Conservation (phyloP, 1,284 basidiomycete genomes). For the Sphagnurus paluster region DNA sequence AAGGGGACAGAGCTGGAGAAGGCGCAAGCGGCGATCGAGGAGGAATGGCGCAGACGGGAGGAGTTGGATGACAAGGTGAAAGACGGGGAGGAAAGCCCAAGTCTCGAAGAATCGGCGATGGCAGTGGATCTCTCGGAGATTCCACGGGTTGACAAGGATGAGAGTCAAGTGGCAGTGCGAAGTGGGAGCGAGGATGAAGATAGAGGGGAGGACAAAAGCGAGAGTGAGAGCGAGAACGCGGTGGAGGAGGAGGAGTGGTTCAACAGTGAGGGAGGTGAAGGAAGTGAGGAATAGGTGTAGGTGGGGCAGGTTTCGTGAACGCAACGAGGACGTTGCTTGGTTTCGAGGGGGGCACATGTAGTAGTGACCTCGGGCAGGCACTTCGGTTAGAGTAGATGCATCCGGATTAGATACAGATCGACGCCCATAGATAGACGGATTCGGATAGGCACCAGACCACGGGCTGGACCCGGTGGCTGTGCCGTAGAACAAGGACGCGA, state of each 20-base stretch:
- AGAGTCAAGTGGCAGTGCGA: too few relatives aligned
- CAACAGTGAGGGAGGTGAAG: not conserved
- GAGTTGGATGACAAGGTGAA: not conserved
- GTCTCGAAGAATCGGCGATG: too few relatives aligned
- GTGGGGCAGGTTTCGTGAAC: not conserved
- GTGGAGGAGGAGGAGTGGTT: not conserved
- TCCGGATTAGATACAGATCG: too few relatives aligned
- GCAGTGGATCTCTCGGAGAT: too few relatives aligned
- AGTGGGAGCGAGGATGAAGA: not conserved
- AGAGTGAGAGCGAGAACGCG: not conserved
- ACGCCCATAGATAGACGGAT: too few relatives aligned
- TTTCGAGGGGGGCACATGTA: slow-evolving; percentile 2
- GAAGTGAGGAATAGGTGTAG: not conserved
- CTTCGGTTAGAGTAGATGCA: too few relatives aligned
- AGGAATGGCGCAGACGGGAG: not conserved
- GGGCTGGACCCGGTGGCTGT: too few relatives aligned
- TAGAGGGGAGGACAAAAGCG: not conserved
- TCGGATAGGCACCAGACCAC: too few relatives aligned
- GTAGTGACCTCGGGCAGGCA: not conserved
- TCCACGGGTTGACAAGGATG: too few relatives aligned
- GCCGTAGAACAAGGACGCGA: too few relatives aligned
- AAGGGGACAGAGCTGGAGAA: not conserved
- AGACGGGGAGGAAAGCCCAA: not conserved
- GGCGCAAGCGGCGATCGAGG: not conserved
- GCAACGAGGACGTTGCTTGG: slow-evolving; percentile 4